Evolutionary conservation across 2,329 filamentous ascomycete genomes (phyloP).

Genomic region (Beauveria australis): DNA sequence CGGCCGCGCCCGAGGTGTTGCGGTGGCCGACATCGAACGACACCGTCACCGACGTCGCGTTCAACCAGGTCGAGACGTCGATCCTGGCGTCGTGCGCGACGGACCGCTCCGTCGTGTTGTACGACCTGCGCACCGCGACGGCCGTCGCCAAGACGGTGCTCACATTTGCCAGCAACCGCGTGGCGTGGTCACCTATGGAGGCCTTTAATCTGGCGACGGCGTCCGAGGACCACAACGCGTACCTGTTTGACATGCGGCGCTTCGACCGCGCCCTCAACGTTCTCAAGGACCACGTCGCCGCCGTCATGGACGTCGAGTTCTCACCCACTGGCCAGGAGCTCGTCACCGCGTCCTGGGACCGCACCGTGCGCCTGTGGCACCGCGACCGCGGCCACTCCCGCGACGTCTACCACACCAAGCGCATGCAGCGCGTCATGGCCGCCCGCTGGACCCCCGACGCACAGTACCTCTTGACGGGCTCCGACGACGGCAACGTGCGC

Average conservation of each 20-base stretch:
- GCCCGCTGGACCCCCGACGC: constrained; percentile 80
- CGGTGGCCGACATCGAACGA: constrained; percentile 83
- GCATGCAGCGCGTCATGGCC: constrained; percentile 92
- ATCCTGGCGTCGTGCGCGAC: constrained; percentile 78
- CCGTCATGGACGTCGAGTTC: constrained; percentile 95
- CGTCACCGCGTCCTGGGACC: constrained; percentile 77
- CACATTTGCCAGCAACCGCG: constrained; percentile 71
- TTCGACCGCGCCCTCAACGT: constrained; percentile 83
- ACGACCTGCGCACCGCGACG: constrained; percentile 81
- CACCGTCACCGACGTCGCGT: constrained; percentile 79
- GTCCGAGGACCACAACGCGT: constrained; percentile 86
- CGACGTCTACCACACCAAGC: constrained; percentile 94
- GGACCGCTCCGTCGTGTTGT: constrained; percentile 81
- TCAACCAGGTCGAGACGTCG: constrained; percentile 92
- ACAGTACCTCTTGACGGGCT: constrained; percentile 82
- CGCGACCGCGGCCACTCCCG: constrained; percentile 73
- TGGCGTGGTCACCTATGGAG: constrained; percentile 95
- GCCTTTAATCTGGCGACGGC: constrained; percentile 91
- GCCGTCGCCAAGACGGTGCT: constrained; percentile 76
- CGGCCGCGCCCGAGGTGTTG: constrained; percentile 72
- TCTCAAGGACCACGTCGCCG: constrained; percentile 78
- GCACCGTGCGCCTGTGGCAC: constrained; percentile 80
- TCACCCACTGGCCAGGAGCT: constrained; percentile 91
- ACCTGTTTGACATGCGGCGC: constrained; percentile 88
- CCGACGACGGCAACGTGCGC: constrained; percentile 81